Conservation (phyloP, 2,329 filamentous ascomycete species). For the Sporothrix curviconia region DNA sequence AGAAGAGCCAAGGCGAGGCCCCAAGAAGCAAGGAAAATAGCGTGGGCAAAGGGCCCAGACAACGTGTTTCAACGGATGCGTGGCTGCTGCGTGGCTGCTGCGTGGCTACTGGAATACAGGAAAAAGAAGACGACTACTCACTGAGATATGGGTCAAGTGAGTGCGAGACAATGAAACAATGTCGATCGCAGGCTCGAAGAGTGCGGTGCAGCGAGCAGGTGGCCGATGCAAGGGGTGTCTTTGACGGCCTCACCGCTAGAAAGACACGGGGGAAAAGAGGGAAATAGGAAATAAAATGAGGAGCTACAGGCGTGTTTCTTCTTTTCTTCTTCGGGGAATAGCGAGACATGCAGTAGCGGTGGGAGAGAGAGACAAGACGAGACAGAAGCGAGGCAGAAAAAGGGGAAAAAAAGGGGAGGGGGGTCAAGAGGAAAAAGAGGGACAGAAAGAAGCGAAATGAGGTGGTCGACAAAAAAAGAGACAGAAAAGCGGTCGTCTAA, state of each 20-base stretch:
- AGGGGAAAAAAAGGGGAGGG: background rate
- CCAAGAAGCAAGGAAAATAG: too few species aligned
- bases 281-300: background rate
- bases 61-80: background rate
- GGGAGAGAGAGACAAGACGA: background rate
- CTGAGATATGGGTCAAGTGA: too few species aligned
- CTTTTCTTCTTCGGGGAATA: background rate
- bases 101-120: background rate
- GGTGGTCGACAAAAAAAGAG: background rate
- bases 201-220: too few species aligned
- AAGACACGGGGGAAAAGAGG: background rate
- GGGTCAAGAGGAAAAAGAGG: too few species aligned
- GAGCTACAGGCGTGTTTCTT: background rate
- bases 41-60: too few species aligned
- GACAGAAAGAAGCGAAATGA: background rate
- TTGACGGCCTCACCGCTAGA: slow-evolving; percentile 2
- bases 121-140: too few species aligned
- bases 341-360: slow-evolving; percentile 10
- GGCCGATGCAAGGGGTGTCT: too few species aligned
- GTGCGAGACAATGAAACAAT: too few species aligned
- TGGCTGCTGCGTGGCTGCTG: background rate
- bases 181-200: too few species aligned
- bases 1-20: too few species aligned
- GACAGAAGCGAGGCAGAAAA: background rate
- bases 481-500: background rate